These are phyloP conservation scores for Arctium lappa DNA, from an alignment of 129 eudicot species.

Conservation along the genomic window DNA sequence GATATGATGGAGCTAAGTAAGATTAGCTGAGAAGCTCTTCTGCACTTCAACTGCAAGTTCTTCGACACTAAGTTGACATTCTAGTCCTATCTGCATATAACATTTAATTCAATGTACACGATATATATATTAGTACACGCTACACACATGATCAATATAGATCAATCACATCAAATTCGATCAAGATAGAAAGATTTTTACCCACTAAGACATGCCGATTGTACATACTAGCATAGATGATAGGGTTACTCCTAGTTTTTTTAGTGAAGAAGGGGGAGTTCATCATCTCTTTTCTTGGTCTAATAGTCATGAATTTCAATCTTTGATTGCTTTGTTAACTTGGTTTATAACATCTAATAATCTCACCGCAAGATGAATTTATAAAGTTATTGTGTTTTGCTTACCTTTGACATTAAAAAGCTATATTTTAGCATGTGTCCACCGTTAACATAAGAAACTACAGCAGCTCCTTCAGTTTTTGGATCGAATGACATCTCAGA, in stretches of 20 bases:
- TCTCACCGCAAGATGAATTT: not conserved
- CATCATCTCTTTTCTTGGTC: not conserved
- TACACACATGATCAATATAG: not conserved
- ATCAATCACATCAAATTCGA: not conserved
- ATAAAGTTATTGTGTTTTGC: not conserved
- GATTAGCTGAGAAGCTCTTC: conserved; percentile 47
- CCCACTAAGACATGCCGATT: not conserved
- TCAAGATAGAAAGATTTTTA: not conserved
- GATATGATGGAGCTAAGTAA: not conserved
- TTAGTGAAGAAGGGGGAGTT: not conserved
- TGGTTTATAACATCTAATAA: no score
- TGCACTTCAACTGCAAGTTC: conserved; percentile 84
- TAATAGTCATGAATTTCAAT: not conserved
- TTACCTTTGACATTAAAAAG: not conserved
- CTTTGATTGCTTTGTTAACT: no score
- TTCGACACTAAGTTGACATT: conserved; percentile 85
- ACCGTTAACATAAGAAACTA: no score
- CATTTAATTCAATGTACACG: not conserved
- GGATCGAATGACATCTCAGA: not conserved
- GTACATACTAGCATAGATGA: not conserved
- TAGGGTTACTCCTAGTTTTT: not conserved
- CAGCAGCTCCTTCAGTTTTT: not conserved
- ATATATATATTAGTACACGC: not conserved
- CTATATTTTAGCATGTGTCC: not conserved
- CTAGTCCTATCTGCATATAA: conserved; percentile 74